Evolutionary conservation across 371 early-diverging fungal species (phyloP).

Genomic region (Saksenaea oblongispora): DNA sequence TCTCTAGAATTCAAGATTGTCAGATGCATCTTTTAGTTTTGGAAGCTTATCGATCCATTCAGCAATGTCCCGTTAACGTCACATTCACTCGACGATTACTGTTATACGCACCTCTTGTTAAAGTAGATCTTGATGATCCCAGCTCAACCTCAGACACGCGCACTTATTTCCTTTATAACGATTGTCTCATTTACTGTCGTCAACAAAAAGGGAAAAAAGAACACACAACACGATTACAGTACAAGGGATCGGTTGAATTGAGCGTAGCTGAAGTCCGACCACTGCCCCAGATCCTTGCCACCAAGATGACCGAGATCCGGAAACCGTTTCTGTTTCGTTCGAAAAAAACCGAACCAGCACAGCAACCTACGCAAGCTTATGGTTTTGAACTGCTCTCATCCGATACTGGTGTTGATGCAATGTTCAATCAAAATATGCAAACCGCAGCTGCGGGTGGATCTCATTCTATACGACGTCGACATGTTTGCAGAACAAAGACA

Average conservation of each 20-base stretch:
- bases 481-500: constrained; percentile 2
- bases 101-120: constrained; percentile 20
- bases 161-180: constrained; percentile 34
- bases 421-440: background rate
- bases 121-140: constrained; percentile 29
- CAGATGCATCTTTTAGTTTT: constrained; percentile 17
- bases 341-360: constrained; percentile 20
- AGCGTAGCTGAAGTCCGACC: constrained; percentile 14
- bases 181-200: constrained; percentile 20
- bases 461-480: background rate
- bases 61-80: constrained; percentile 20
- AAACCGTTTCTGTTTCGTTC: constrained; percentile 13
- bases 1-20: constrained; percentile 20
- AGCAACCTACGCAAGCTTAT: constrained; percentile 2
- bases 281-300: background rate
- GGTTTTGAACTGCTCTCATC: constrained; percentile 7
- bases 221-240: constrained; percentile 9
- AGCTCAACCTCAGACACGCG: constrained; percentile 19
- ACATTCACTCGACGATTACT: constrained; percentile 27
- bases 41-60: constrained; percentile 19
- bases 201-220: constrained; percentile 16
- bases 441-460: background rate
- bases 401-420: background rate
- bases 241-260: constrained; percentile 19
- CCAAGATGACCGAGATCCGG: constrained; percentile 1